These are phyloP conservation scores for Porphyrellus cyaneotinctus DNA, from an alignment of 768 basidiomycete genomes.

Conservation along the genomic window DNA sequence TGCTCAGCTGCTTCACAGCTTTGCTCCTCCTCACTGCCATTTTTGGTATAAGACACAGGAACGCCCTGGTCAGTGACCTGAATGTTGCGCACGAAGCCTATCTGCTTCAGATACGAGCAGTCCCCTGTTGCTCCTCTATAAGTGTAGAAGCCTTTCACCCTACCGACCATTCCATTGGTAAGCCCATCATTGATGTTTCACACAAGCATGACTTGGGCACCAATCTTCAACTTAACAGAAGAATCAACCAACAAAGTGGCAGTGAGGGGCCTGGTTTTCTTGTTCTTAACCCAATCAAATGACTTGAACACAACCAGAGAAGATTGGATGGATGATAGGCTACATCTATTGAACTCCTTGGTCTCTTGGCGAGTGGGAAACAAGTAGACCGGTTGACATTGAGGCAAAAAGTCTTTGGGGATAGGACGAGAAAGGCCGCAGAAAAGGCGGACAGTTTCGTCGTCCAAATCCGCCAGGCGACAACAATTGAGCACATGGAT, in stretches of 20 bases:
- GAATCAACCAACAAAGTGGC: too few species aligned
- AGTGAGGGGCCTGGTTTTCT: too few species aligned
- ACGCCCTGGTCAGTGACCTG: neutral
- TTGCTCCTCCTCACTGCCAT: too few species aligned
- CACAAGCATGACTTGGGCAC: neutral
- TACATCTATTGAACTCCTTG: neutral
- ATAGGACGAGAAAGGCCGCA: neutral
- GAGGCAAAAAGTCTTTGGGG: neutral
- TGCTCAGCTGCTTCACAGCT: too few species aligned
- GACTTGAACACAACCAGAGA: neutral
- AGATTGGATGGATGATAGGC: neutral
- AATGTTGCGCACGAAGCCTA: neutral
- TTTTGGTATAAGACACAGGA: neutral
- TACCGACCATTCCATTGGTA: neutral
- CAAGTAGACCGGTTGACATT: neutral
- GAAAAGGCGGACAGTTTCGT: neutral
- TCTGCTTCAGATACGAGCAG: neutral
- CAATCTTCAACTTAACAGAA: neutral
- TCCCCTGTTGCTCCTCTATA: neutral
- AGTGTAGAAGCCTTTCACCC: neutral
- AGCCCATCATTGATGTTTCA: neutral
- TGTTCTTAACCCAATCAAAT: neutral
- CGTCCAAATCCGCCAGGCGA: neutral
- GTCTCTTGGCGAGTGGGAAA: neutral
- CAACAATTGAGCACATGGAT: neutral